Percentiles rank a stretch among this genome's conserved stretches.
Conservation (phyloP, 805 yeast genomes). For the Myxozyma geophila region DNA sequence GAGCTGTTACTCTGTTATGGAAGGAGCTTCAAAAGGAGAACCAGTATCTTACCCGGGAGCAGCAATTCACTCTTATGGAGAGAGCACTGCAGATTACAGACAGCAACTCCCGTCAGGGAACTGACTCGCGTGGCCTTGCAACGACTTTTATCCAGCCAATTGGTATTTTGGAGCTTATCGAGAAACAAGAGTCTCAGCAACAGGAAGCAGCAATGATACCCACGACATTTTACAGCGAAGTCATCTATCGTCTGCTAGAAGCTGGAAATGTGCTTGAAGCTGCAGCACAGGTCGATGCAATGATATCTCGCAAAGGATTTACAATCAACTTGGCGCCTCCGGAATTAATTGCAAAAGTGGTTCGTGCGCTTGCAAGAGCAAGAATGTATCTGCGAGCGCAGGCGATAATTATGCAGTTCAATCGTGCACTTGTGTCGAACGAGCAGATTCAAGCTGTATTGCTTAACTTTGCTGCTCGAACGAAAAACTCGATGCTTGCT, state of each 20-base stretch:
- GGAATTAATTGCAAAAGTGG: constrained; percentile 15
- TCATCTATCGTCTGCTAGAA: constrained; percentile 10
- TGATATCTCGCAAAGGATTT: constrained; percentile 10
- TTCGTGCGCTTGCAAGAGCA: constrained; percentile 12
- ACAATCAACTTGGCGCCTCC: constrained; percentile 20
- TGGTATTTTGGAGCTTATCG: not conserved
- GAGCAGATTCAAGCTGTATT: constrained; percentile 19
- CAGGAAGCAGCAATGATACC: constrained; percentile 11
- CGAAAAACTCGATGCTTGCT: constrained; percentile 19
- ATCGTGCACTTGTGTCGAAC: constrained; percentile 8
- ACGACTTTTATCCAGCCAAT: not conserved
- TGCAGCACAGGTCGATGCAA: constrained; percentile 2
- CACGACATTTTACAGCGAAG: constrained; percentile 6
- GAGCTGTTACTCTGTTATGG: constrained; percentile 19
- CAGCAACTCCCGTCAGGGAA: not conserved
- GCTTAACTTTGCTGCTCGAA: constrained; percentile 27
- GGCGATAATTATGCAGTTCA: constrained; percentile 13
- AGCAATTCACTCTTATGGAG: constrained; percentile 23
- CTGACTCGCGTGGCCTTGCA: not conserved
- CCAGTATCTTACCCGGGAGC: constrained; percentile 9
- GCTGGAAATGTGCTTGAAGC: constrained; percentile 18
- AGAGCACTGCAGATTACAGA: constrained; percentile 17
- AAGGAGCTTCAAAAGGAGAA: constrained; percentile 1
- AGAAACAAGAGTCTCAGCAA: not conserved
- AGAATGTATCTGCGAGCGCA: constrained; percentile 11